Percentiles rank a stretch among this genome's conserved stretches.
These are phyloP conservation scores for Trypethelium eluteriae DNA, from an alignment of 495 filamentous ascomycete species.

Conservation along the genomic window DNA sequence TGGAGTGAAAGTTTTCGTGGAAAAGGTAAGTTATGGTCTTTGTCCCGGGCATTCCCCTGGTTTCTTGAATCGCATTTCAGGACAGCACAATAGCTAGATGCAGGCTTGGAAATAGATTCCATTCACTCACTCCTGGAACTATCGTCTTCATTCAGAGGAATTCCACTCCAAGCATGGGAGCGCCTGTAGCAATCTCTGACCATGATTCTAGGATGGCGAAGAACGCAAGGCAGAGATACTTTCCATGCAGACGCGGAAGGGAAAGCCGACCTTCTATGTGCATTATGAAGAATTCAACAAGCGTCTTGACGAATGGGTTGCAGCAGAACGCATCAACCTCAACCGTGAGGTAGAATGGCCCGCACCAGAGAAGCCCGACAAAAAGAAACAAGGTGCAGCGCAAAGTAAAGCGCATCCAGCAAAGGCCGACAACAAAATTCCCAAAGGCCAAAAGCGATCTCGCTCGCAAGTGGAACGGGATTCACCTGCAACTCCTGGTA, in stretches of 20 bases:
- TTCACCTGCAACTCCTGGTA: constrained; percentile 51
- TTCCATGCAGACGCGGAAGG: constrained; percentile 75
- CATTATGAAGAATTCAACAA: constrained; percentile 99
- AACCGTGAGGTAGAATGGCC: constrained; percentile 70
- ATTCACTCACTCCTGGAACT: no score
- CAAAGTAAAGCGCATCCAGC: constrained; percentile 35
- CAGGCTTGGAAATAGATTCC: no score
- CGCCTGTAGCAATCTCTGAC: constrained; percentile 12
- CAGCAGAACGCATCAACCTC: constrained; percentile 72
- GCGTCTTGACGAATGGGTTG: constrained; percentile 94
- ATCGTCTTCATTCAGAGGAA: no score
- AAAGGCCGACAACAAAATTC: constrained; percentile 28
- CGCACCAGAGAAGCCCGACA: constrained; percentile 59
- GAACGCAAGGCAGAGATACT: constrained; percentile 88
- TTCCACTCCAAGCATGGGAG: no score
- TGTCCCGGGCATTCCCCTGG: background rate
- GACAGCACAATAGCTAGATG: background rate
- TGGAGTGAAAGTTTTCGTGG: constrained; percentile 64
- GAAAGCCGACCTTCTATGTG: constrained; percentile 80
- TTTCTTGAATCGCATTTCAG: background rate
- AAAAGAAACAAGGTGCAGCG: constrained; percentile 48
- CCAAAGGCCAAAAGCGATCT: constrained; percentile 52
- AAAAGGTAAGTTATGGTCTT: constrained; percentile 48
- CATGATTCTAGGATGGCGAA: constrained; percentile 60
- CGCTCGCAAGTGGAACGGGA: constrained; percentile 44